A percentile compares a stretch with the other conserved stretches of the same genome.
These are phyloP conservation scores for Pseudonectria foliicola DNA, from an alignment of 2,329 filamentous ascomycete genomes.

Conservation along the genomic window DNA sequence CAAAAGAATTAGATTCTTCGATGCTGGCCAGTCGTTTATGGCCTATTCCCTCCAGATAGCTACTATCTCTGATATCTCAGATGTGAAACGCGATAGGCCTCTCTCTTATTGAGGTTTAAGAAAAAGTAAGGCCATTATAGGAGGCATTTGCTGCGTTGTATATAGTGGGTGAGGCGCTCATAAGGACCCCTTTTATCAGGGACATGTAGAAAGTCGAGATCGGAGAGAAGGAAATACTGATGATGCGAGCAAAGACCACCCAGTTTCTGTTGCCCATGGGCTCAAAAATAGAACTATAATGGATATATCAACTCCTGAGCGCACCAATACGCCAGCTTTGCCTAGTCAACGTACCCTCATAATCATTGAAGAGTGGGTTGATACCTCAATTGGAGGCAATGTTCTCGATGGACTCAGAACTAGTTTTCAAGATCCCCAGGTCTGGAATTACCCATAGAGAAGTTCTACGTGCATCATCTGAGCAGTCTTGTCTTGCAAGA, in stretches of 20 bases:
- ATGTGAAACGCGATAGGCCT: not conserved
- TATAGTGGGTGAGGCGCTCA: not conserved
- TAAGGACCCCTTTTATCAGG: constrained; percentile 8
- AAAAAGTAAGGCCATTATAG: constrained; percentile 8
- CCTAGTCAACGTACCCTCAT: constrained; percentile 3
- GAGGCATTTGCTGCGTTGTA: constrained; percentile 10
- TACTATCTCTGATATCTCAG: not conserved
- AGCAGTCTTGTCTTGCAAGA: constrained; percentile 1
- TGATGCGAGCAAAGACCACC: too few species aligned
- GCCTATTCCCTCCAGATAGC: not conserved
- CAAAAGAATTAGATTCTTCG: not conserved
- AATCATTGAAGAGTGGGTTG: constrained; percentile 9
- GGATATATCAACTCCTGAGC: not conserved
- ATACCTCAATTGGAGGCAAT: constrained; percentile 5
- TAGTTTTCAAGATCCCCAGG: not conserved
- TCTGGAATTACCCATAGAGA: not conserved
- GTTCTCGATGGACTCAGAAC: not conserved
- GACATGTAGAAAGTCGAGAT: too few species aligned
- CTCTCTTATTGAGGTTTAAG: not conserved
- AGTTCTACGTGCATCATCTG: constrained; percentile 2
- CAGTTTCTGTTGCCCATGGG: constrained; percentile 8
- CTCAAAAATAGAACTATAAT: constrained; percentile 6
- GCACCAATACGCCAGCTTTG: not conserved
- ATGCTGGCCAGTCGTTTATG: not conserved
- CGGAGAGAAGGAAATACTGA: too few species aligned